Conservation (phyloP, 768 basidiomycete genomes). For the Lentinula edodes region DNA sequence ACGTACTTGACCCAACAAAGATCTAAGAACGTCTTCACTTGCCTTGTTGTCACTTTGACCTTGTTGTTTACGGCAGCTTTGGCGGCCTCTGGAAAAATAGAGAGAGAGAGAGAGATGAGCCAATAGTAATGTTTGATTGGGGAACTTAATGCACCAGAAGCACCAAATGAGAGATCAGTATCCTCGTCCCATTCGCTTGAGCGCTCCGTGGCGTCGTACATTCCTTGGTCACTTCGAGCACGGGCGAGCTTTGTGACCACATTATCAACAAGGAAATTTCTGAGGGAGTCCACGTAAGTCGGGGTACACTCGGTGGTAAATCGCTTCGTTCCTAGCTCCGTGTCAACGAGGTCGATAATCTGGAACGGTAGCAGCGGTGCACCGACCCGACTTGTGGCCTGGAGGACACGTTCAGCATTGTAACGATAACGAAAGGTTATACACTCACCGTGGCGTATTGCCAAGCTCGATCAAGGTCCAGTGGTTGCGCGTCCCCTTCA, state of each 20-base stretch:
- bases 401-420: background rate
- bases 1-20: conserved; percentile 89
- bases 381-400: conserved; percentile 48
- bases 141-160: conserved; percentile 41
- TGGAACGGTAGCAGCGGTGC: conserved; percentile 81
- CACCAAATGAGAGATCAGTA: conserved; percentile 72
- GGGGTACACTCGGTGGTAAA: conserved; percentile 69
- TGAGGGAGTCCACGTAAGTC: conserved; percentile 63
- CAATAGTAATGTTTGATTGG: background rate
- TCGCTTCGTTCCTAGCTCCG: conserved; percentile 48
- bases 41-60: conserved; percentile 80
- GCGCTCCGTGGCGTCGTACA: conserved; percentile 78
- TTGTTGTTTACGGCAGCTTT: conserved; percentile 82
- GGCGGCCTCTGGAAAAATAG: conserved; percentile 44
- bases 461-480: conserved; percentile 87
- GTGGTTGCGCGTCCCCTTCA: conserved; percentile 92
- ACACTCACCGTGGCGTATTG: conserved; percentile 69
- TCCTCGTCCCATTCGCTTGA: conserved; percentile 73
- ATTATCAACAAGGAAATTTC: conserved; percentile 62
- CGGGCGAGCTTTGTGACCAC: conserved; percentile 63
- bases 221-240: conserved; percentile 65
- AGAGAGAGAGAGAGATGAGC: background rate
- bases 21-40: conserved; percentile 76
- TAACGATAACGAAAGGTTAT: background rate
- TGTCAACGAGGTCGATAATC: conserved; percentile 67